phyloP scores from a whole-genome alignment of 2,329 filamentous ascomycete genomes.

The Xylariaceae sp. region DNA sequence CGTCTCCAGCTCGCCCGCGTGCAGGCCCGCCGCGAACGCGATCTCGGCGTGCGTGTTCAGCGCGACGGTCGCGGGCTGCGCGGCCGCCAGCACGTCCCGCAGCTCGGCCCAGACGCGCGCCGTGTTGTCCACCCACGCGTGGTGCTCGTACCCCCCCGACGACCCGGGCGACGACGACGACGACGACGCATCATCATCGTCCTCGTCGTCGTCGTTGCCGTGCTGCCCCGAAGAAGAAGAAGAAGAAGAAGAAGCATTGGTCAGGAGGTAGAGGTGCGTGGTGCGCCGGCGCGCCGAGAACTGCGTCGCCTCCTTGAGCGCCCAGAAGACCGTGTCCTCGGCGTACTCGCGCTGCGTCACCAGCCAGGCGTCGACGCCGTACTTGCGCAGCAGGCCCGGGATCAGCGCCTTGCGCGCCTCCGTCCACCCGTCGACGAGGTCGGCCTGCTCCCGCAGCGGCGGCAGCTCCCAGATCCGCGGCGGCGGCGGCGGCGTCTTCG shows the following conservation, averaged over 20 bases:
- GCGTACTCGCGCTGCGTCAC: conserved; percentile 44
- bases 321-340: conserved; percentile 45
- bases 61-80: conserved; percentile 31
- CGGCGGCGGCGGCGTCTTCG: too few relatives aligned
- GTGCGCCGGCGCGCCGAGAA: conserved; percentile 44
- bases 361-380: conserved; percentile 41
- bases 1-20: conserved; percentile 37
- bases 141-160: conserved; percentile 26
- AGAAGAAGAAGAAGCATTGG: too few relatives aligned
- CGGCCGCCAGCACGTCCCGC: conserved; percentile 26
- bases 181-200: too few relatives aligned
- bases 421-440: conserved; percentile 36
- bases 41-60: conserved; percentile 37
- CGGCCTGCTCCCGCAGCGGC: conserved; percentile 34
- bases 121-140: conserved; percentile 42
- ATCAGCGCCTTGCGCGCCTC: conserved; percentile 33
- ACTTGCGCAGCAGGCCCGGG: conserved; percentile 34
- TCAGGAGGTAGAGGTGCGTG: conserved; percentile 42
- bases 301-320: conserved; percentile 35
- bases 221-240: too few relatives aligned
- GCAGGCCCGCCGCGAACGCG: conserved; percentile 38
- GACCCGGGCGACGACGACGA: conserved; percentile 25
- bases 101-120: conserved; percentile 34
- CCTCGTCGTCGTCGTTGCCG: too few relatives aligned
- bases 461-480: conserved; percentile 32